These are phyloP conservation scores for Acanthamoeba culbertsoni DNA, from an alignment of 208 protist species.

Conservation along the genomic window DNA sequence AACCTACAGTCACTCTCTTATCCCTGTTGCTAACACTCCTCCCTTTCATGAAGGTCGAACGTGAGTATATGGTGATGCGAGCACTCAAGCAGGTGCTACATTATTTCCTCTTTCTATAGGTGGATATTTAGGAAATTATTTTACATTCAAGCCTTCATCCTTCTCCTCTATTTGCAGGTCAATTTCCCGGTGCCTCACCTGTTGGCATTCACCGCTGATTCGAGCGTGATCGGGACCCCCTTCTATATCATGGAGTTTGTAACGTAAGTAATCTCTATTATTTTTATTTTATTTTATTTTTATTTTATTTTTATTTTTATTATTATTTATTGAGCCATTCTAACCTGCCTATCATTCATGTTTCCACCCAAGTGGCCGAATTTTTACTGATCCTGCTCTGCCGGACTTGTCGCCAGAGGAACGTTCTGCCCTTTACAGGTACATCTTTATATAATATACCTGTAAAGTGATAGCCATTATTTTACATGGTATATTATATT, in stretches of 20 bases:
- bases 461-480: not conserved
- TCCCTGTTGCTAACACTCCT: not conserved
- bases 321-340: not conserved
- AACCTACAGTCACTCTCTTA: not conserved
- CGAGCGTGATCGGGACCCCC: slow-evolving; percentile 81
- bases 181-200: slow-evolving; percentile 78
- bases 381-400: not conserved
- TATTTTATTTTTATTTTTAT: not conserved
- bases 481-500: not conserved
- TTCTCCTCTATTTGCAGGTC: no score
- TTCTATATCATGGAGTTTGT: slow-evolving; percentile 83
- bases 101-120: not conserved
- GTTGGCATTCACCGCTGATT: slow-evolving; percentile 78
- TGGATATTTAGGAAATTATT: no score
- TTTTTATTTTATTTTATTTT: not conserved
- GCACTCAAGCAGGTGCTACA: not conserved
- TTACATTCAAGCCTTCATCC: no score
- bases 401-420: not conserved
- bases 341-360: not conserved
- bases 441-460: not conserved
- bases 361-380: not conserved
- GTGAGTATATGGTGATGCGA: slow-evolving; percentile 50
- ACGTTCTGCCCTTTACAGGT: not conserved
- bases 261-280: not conserved
- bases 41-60: not conserved